Evolutionary conservation across 495 filamentous ascomycete genomes (phyloP), one percentile per base, ranked within the genome.

Genomic region (Pyronema domesticum): DNA sequence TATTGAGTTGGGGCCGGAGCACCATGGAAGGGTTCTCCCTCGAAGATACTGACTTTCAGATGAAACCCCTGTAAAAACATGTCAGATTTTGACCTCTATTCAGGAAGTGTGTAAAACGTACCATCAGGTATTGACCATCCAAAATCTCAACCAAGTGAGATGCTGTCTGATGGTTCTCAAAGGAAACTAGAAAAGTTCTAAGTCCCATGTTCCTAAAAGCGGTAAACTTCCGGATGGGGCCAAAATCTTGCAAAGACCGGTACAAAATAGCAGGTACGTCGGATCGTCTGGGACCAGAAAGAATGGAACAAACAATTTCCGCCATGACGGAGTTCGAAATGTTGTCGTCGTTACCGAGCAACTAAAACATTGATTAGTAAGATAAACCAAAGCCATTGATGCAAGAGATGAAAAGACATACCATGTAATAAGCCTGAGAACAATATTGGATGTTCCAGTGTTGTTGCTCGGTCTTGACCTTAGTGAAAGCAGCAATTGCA

Each of bases 41-140:
- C 60, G 37, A 62, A 61, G 42, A 63, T 48, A 40, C 47, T 51
- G 15, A 63, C 30, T 34, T 51, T 61, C 6, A 63, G 46, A 43
- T 49, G 58, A 51, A 63, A 62, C 0, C 59, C 55, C 60, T n/a
- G 13, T 45, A 9, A 23, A 42, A n/a, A 11, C 23, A 58, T n/a
- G 58, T 42, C 34, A 46, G 30, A 10, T 51, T 10, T 14, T 34
- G 7, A 17, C n/a, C 7, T 3, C 13, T n/a, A 36, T 19, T n/a
- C 9, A 11, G 37, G 2, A 15, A 10, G 36, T 42, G 18, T 30
- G 23, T 30, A 30, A 30, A 30, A 30, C 23, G 23, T 48, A 64
- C 61, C 53, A 64, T 59, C 4, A 61, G 33, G 51, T 65, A 65
- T 46, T 65, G 63, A 18, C 63, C 59, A 47, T 65, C 62, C 23